These are phyloP conservation scores for Nicotiana obtusifolia DNA, from an alignment of 257 asterid genomes.

Conservation along the genomic window DNA sequence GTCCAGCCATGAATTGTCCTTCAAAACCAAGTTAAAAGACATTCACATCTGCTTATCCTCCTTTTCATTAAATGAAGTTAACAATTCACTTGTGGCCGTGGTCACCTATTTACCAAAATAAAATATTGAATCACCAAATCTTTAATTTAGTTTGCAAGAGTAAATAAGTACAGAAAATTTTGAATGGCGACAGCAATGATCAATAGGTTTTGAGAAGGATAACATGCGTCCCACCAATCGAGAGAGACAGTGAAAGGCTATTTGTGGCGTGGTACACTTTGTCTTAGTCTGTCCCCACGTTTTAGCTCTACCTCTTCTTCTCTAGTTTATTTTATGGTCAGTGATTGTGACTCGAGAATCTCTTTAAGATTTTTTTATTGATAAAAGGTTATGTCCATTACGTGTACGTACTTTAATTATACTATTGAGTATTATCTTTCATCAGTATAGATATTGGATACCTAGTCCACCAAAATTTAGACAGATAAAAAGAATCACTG, in stretches of 20 bases:
- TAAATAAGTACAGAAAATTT: background rate
- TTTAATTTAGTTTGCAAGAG: background rate
- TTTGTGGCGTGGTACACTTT: constrained; percentile 6
- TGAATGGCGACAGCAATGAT: constrained; percentile 4
- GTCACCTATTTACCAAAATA: background rate
- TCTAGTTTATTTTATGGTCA: background rate
- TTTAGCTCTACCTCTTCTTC: background rate
- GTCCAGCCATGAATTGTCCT: background rate
- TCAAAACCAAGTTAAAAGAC: background rate
- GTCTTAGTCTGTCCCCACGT: constrained; percentile 13
- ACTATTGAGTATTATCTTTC: no score
- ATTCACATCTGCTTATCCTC: background rate
- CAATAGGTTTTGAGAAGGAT: background rate
- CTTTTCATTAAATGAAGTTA: background rate
- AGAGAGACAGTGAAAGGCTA: constrained; percentile 6
- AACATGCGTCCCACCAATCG: constrained; percentile 3
- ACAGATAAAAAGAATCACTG: background rate
- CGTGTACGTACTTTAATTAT: no score
- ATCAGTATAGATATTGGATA: no score
- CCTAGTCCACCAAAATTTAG: no score
- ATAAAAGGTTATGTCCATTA: background rate
- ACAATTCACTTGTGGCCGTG: background rate
- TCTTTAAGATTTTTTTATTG: background rate
- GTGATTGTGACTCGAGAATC: background rate
- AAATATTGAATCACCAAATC: background rate